Base-by-base conservation (phyloP, 2,329 filamentous ascomycete genomes). In the Phaeosphaeria sp. region DNA sequence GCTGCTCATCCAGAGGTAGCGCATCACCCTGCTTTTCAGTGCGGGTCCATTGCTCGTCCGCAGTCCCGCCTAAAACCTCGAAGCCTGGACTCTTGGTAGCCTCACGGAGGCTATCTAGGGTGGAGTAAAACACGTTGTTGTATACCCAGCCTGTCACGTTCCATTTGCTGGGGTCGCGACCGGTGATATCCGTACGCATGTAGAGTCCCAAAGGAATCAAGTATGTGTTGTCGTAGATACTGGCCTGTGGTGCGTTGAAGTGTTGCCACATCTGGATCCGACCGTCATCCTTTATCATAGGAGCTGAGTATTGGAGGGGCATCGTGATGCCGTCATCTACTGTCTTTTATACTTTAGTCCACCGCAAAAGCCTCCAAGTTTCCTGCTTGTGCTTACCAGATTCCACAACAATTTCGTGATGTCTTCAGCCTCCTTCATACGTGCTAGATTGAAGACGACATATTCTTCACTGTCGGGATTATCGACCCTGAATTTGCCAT, bases 91-190 rank as follows among this genome's bases (percentile, higher is more conserved):
- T 69, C 55, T 69, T 77, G 68, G 77, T 82, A 1, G 82, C 81
- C 1, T 53, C 60, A 27, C 80, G 72, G 68, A 85, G 81, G 6
- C 76, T 77, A 20, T 83, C 76, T 2, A 80, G 81, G 1, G 80
- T 79, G 23, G 77, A 69, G 65, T 85, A 87, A 59, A 82, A 82
- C 17, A 82, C 69, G 47, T 79, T 78, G 58, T 86, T 82, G 67
- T 86, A 87, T 13, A 83, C 78, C 81, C 83, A 85, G 3, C 81
- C 81, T 23, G 79, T 73, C 0, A 85, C 65, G n/a, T 66, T 73
- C 84, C 84, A 86, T 51, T 80, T 72, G 11, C 75, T 76, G 2
- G 82, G 78, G 58, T 86, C 80, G 6, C 82, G 76, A 0, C 82
- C 82, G 0, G 82, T 85, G 1, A 83, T 72, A 58, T 86, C 80